Conservation (phyloP, 805 yeast species). For the Yarrowia divulgata region DNA sequence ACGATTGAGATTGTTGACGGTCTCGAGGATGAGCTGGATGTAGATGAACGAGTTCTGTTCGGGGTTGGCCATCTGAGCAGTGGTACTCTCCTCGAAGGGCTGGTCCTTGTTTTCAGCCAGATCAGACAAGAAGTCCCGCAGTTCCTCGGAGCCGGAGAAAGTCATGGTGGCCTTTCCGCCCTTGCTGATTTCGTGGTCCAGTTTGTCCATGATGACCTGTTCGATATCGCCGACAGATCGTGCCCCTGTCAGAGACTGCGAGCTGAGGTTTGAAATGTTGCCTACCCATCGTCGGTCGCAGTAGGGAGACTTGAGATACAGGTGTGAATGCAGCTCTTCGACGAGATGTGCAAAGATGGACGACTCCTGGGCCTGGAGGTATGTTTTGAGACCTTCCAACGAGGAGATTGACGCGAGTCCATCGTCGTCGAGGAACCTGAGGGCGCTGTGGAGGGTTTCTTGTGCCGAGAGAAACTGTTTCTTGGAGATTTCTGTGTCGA, state of each 20-base stretch:
- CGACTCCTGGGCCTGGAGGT: slow-evolving; percentile 51
- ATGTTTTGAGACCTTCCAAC: slow-evolving; percentile 48
- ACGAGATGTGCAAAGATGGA: slow-evolving; percentile 70
- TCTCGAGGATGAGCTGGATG: slow-evolving; percentile 60
- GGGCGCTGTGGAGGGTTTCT: slow-evolving; percentile 57
- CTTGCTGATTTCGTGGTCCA: slow-evolving; percentile 42
- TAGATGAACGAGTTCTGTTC: slow-evolving; percentile 61
- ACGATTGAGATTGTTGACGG: slow-evolving; percentile 66
- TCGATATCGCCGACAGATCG: slow-evolving; percentile 41
- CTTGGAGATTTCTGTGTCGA: slow-evolving; percentile 73
- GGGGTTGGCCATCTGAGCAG: slow-evolving; percentile 51
- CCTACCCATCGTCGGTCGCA: slow-evolving; percentile 48
- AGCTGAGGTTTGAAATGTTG: slow-evolving; percentile 41
- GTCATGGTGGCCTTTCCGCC: slow-evolving; percentile 42
- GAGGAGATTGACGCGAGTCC: slow-evolving; percentile 48
- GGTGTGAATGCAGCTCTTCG: slow-evolving; percentile 76
- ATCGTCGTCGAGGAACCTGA: slow-evolving; percentile 49
- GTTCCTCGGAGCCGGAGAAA: slow-evolving; percentile 43
- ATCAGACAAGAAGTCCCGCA: slow-evolving; percentile 44
- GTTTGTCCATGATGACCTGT: slow-evolving; percentile 45
- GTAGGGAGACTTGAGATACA: slow-evolving; percentile 63
- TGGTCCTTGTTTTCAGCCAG: slow-evolving; percentile 26
- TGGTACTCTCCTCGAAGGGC: slow-evolving; percentile 43
- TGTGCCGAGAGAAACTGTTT: slow-evolving; percentile 74
- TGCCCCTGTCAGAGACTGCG: slow-evolving; percentile 42